Conservation (phyloP, 805 yeast species). For the Cephaloascus albidus region DNA sequence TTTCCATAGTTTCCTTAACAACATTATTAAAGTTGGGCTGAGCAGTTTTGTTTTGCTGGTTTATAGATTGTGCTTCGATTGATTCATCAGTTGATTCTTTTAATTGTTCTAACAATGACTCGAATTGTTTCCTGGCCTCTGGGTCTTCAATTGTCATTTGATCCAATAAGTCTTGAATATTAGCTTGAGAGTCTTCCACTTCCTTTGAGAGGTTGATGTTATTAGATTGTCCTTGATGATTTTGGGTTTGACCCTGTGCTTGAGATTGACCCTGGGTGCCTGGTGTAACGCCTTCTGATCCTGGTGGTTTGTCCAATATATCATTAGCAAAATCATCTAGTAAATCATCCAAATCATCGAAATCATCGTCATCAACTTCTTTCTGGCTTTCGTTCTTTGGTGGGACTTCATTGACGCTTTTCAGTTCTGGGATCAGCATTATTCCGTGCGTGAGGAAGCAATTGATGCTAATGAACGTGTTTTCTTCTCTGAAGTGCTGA, state of each 20-base stretch:
- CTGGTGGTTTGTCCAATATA: constrained; percentile 54
- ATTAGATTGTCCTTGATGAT: no score
- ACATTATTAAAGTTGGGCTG: constrained; percentile 51
- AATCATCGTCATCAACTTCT: constrained; percentile 39
- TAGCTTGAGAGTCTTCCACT: constrained; percentile 18
- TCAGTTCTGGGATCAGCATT: no score
- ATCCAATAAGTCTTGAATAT: constrained; percentile 31
- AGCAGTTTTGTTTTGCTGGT: constrained; percentile 12
- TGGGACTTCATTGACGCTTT: no score
- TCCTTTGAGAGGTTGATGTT: constrained; percentile 6
- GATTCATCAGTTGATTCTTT: constrained; percentile 8
- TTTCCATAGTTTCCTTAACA: constrained; percentile 69
- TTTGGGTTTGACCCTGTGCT: no score
- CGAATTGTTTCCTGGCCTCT: constrained; percentile 41
- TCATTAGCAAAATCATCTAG: constrained; percentile 80
- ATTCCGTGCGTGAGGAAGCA: no score
- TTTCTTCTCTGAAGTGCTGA: no score
- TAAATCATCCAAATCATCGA: constrained; percentile 74
- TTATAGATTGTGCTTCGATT: constrained; percentile 4
- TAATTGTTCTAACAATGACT: constrained; percentile 24
- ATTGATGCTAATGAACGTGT: no score
- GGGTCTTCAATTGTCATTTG: constrained; percentile 44
- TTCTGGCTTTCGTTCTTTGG: no score
- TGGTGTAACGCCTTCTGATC: constrained; percentile 22
- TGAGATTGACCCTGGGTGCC: no score